Evolutionary conservation across 2,329 filamentous ascomycete species (phyloP).

Genomic region (Xylariales sp.): DNA sequence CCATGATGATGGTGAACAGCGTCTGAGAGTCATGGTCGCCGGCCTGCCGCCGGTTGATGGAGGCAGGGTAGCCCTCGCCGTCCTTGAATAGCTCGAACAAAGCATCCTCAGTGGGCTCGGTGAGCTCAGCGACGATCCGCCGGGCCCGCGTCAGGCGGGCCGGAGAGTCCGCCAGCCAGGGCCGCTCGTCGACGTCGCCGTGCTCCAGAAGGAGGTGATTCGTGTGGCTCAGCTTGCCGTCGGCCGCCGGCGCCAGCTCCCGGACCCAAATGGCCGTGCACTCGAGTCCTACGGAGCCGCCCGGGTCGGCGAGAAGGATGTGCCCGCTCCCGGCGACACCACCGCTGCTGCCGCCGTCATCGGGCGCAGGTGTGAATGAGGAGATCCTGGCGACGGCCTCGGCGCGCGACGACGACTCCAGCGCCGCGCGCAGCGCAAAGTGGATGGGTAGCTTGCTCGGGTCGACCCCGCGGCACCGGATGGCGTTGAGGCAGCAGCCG

Average conservation of each 20-base stretch:
- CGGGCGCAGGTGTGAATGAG: too few relatives aligned
- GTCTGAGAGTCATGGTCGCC: slow-evolving; percentile 18
- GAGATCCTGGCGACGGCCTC: slow-evolving; percentile 41
- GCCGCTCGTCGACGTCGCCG: slow-evolving; percentile 21
- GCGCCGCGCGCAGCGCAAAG: slow-evolving; percentile 49
- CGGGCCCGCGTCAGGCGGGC: slow-evolving; percentile 18
- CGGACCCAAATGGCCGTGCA: slow-evolving; percentile 29
- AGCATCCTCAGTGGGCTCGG: slow-evolving; percentile 9
- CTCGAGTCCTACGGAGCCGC: slow-evolving; percentile 39
- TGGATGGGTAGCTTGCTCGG: slow-evolving; percentile 52
- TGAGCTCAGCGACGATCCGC: slow-evolving; percentile 14
- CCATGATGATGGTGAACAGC: slow-evolving; percentile 28
- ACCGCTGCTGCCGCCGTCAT: too few relatives aligned
- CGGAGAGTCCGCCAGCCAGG: slow-evolving; percentile 25
- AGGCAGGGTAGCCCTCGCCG: slow-evolving; percentile 19
- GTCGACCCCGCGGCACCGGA: slow-evolving; percentile 52
- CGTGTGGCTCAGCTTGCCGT: slow-evolving; percentile 33
- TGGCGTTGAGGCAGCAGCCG: slow-evolving; percentile 58
- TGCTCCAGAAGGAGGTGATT: slow-evolving; percentile 36
- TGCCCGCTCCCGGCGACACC: slow-evolving; percentile 47
- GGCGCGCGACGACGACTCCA: slow-evolving; percentile 45
- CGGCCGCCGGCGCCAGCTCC: slow-evolving; percentile 20
- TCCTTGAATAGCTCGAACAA: slow-evolving; percentile 22
- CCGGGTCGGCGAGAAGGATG: slow-evolving; percentile 42
- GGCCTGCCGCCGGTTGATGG: slow-evolving; percentile 22